Evolutionary conservation across 306 rosid species (phyloP), one percentile per base, ranked within the genome.

Genomic region (Cercis canadensis): DNA sequence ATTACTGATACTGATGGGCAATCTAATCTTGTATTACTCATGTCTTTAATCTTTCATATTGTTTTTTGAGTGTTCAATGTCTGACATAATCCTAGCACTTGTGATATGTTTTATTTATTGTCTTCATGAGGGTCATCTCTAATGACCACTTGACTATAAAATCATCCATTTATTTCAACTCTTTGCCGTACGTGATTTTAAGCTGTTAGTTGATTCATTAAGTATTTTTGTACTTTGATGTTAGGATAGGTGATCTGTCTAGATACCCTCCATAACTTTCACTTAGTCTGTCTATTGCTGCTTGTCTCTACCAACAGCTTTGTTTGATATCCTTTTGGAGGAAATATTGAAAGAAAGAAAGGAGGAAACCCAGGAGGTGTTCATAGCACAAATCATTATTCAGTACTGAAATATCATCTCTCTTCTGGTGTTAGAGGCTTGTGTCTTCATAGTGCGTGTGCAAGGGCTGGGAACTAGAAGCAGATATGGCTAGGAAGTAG

Each of bases 1-100:
- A 12, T 15, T 19, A 8, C 8, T 57, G 13, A 41, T 40, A 40
- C 32, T 14, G 3, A 39, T 9, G 6, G 37, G 46, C 57, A 47
- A 49, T 66, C 18, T 16, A 14, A n/a, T 32, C 18, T 62, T 62
- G 12, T 45, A 2, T 31, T 62, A 8, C 17, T 76, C 39, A 54
- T 32, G 75, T 55, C 55, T 66, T 66, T 47, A 11, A 41, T 19
- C 21, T n/a, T 17, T 57, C 12, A 1, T 9, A 21, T 40, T 39
- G 36, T 12, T 43, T 1, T 47, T 14, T 41, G 47, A 70, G 44
- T 19, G 19, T 34, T 40, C 17, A 36, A 34, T 34, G 64, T 39
- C 5, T 24, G 29, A 24, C 3, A 3, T 60, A 63, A 43, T 43
- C 40, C 21, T 8, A 43, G 51, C 41, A 13, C 34, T 14, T 40